Conservation (phyloP, 1,284 basidiomycete species). For the Acaromyces ingoldii region DNA sequence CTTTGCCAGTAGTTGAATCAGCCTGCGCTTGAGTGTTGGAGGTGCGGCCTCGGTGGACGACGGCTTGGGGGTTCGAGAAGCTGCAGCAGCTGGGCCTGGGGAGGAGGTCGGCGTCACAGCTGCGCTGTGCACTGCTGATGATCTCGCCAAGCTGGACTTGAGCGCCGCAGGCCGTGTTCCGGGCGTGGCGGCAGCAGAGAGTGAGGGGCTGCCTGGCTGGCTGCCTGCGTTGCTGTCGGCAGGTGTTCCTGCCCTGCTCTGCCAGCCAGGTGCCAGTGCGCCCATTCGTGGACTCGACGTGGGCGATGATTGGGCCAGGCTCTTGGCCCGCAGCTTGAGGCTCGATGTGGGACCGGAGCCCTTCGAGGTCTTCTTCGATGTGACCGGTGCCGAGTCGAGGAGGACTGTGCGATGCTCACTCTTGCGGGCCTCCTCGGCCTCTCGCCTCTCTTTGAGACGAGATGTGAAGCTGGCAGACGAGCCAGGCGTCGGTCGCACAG, state of each 20-base stretch:
- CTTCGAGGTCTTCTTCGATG: not conserved
- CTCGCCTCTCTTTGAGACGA: not conserved
- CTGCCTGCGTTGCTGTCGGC: not conserved
- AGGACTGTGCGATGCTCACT: slow-evolving; percentile 1
- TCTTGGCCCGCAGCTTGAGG: slow-evolving; percentile 1
- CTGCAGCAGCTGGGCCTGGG: too few relatives aligned
- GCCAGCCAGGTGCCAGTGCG: too few relatives aligned
- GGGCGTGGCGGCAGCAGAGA: too few relatives aligned
- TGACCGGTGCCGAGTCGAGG: not conserved
- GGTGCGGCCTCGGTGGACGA: too few relatives aligned
- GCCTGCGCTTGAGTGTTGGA: not conserved
- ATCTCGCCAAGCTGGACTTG: too few relatives aligned
- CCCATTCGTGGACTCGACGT: too few relatives aligned
- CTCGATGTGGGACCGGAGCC: not conserved
- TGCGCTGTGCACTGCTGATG: too few relatives aligned
- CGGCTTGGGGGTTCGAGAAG: too few relatives aligned
- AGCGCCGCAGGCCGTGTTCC: too few relatives aligned
- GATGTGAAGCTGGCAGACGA: not conserved
- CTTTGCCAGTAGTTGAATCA: slow-evolving; percentile 4
- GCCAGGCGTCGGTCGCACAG: not conserved
- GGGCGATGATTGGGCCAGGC: not conserved
- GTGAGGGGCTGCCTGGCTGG: not conserved
- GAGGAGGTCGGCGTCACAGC: too few relatives aligned
- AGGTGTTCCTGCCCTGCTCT: not conserved
- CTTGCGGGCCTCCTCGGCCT: not conserved